phyloP scores from a whole-genome alignment of 1,139 yeast genomes.

The Geotrichum macrosporum region DNA sequence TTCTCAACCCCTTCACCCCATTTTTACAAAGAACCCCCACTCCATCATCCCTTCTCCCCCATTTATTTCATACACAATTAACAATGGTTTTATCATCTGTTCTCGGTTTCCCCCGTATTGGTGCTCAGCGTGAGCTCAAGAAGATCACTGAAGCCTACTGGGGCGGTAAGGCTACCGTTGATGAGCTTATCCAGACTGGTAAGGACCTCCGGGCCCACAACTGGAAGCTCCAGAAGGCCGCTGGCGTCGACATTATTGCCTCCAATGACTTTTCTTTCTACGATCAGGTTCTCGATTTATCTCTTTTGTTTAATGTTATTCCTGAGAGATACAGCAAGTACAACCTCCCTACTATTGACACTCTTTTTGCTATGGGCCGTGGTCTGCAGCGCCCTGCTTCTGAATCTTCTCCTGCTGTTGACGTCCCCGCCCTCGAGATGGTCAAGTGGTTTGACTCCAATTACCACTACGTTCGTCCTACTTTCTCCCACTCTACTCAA shows the following conservation, averaged over 20 bases:
- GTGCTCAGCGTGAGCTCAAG: constrained; percentile 98
- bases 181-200: constrained; percentile 86
- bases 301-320: constrained; percentile 87
- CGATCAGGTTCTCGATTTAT: constrained; percentile 93
- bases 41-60: constrained; percentile 4
- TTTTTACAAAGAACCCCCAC: constrained; percentile 10
- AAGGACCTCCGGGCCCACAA: constrained; percentile 91
- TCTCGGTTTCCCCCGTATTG: constrained; percentile 97
- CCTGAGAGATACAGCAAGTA: constrained; percentile 96
- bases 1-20: constrained; percentile 14
- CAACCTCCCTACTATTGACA: constrained; percentile 84
- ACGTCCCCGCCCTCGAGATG: constrained; percentile 99
- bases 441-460: constrained; percentile 99
- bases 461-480: constrained; percentile 99
- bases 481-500: constrained; percentile 89
- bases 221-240: constrained; percentile 96
- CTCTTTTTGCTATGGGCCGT: constrained; percentile 98
- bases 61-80: background rate
- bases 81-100: constrained; percentile 91
- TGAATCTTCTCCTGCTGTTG: constrained; percentile 82
- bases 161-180: constrained; percentile 86
- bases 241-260: constrained; percentile 96
- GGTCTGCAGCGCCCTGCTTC: constrained; percentile 98
- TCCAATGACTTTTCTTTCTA: constrained; percentile 98
- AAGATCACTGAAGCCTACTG: constrained; percentile 99